These are phyloP conservation scores for Geosmithia flava DNA, from an alignment of 2,329 filamentous ascomycete genomes.

Conservation along the genomic window DNA sequence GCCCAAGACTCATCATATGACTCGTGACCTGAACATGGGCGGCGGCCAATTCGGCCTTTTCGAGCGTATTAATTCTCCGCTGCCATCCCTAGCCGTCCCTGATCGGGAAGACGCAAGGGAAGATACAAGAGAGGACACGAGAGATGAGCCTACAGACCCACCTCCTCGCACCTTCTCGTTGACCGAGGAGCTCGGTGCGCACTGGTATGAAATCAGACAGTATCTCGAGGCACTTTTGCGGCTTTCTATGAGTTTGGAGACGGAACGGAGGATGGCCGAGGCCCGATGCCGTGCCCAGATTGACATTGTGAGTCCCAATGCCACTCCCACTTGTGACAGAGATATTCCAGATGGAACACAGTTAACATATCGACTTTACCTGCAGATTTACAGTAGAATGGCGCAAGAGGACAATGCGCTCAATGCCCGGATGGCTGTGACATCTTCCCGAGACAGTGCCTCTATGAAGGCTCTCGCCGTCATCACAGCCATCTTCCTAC, in stretches of 20 bases:
- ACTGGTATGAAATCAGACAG: constrained; percentile 34
- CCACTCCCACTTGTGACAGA: too few species aligned
- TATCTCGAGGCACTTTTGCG: constrained; percentile 30
- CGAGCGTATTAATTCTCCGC: constrained; percentile 10
- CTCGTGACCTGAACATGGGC: constrained; percentile 7
- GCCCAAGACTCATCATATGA: constrained; percentile 4
- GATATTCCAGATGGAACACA: not conserved
- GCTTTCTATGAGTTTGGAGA: constrained; percentile 30
- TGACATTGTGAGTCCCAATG: constrained; percentile 23
- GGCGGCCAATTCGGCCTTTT: constrained; percentile 10
- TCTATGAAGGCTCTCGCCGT: constrained; percentile 35
- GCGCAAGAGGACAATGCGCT: constrained; percentile 35
- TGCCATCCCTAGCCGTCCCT: constrained; percentile 6
- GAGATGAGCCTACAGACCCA: not conserved
- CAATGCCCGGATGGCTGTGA: constrained; percentile 26
- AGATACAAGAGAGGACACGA: not conserved
- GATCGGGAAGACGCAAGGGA: not conserved
- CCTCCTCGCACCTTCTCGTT: not conserved
- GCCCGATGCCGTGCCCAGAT: constrained; percentile 31
- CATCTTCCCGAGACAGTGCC: constrained; percentile 27
- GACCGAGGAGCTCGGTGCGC: constrained; percentile 17
- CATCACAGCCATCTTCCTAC: constrained; percentile 34
- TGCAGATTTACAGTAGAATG: constrained; percentile 33
- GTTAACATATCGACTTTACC: constrained; percentile 1
- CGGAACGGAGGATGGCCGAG: constrained; percentile 31